These are phyloP conservation scores for Xylaria scruposa DNA, from an alignment of 495 filamentous ascomycete species.

Conservation along the genomic window DNA sequence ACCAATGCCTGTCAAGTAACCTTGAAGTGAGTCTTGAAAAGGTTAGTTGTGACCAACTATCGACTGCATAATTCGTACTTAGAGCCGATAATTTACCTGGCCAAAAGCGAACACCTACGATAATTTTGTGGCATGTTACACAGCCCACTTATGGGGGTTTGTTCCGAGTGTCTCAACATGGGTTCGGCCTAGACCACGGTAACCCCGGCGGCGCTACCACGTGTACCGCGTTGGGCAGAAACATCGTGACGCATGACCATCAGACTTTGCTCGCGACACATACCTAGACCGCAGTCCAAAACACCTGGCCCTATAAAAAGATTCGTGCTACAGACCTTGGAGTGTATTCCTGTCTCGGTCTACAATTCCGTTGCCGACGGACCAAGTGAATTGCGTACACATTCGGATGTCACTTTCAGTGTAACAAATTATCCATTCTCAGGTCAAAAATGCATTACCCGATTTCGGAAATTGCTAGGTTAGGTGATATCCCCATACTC, in stretches of 20 bases:
- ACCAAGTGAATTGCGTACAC: not conserved
- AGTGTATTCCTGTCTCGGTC: slow-evolving; percentile 4
- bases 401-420: not conserved
- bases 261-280: slow-evolving; percentile 2
- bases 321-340: not conserved
- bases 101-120: not conserved
- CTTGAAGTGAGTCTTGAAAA: not conserved
- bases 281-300: slow-evolving; percentile 4
- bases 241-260: slow-evolving; percentile 17
- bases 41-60: not conserved
- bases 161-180: not conserved
- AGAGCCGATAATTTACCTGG: not conserved
- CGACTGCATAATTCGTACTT: no score
- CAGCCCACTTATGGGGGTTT: not conserved
- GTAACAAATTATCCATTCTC: not conserved
- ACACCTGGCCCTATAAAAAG: not conserved
- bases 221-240: slow-evolving; percentile 23
- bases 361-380: slow-evolving; percentile 18
- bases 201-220: not conserved
- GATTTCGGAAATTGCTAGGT: not conserved
- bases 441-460: not conserved
- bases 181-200: slow-evolving; percentile 16
- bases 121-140: not conserved
- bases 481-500: no score
- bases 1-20: not conserved